phyloP scores from a whole-genome alignment of 441 rosid species.

The Syzygium malaccense region DNA sequence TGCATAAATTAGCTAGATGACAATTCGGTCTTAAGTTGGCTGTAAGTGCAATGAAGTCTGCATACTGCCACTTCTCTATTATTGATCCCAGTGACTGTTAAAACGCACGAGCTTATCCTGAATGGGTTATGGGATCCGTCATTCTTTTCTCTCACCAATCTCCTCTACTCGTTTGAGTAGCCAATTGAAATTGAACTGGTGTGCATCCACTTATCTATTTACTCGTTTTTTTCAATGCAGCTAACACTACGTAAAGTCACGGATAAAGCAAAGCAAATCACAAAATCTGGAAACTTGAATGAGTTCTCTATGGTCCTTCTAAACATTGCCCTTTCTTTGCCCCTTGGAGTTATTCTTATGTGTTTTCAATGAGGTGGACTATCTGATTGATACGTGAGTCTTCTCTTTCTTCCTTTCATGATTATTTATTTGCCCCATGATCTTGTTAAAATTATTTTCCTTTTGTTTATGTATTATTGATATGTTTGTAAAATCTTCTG shows the following conservation, averaged over 20 bases:
- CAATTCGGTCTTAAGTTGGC: background rate
- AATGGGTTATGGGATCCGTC: background rate
- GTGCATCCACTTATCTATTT: background rate
- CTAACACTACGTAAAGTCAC: constrained; percentile 80
- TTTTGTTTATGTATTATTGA: background rate
- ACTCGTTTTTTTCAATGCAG: constrained; percentile 36
- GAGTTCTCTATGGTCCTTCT: constrained; percentile 97
- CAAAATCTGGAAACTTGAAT: constrained; percentile 85
- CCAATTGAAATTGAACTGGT: background rate
- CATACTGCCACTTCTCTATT: background rate
- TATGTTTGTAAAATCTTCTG: background rate
- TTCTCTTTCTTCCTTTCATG: background rate
- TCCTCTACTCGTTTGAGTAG: background rate
- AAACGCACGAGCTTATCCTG: background rate
- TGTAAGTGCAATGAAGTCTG: background rate
- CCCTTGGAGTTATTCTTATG: constrained; percentile 71
- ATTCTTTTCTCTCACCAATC: background rate
- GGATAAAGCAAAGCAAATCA: constrained; percentile 94
- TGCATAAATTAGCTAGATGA: background rate
- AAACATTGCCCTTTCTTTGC: constrained; percentile 83
- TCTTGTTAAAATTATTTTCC: background rate
- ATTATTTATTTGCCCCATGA: background rate
- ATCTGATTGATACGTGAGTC: constrained; percentile 71
- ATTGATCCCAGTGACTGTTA: background rate
- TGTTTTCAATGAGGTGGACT: constrained; percentile 77